Base-by-base conservation (phyloP, 2,329 filamentous ascomycete genomes). In the Xylaria sp. region DNA sequence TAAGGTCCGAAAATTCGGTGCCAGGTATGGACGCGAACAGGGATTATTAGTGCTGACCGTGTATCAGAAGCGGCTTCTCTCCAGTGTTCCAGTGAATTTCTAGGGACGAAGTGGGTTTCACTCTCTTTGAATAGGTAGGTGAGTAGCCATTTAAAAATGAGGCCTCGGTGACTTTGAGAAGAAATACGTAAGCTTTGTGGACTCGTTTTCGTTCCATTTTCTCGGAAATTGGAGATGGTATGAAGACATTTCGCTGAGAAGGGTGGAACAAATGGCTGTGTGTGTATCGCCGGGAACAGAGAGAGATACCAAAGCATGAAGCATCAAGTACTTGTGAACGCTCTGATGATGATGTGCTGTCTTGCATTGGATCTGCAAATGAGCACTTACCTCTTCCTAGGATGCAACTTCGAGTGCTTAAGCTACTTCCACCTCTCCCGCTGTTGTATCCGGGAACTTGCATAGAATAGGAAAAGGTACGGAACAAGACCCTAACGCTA, bases 361-460 rank as follows among this genome's bases (percentile, higher is more conserved):
- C 62, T 61, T 61, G 56, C 50, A 46, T 50, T 44, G 5, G 62
- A 68, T 51, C 23, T 62, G 55, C 41, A 61, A 51, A 10, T 13
- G 32, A 41, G 23, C 12, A 46, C 15, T 51, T 23, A 8, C 55
- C 20, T 28, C 25, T 41, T 15, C 32, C 4, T 65, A 44, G 20
- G 5, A 65, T 65, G 34, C 44, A 51, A 65, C 34, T 37, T 7
- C n/a, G 23, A 34, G 5, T 44, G 46, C 46, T 52, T 20, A 32
- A 37, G 55, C 34, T 18, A 34, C 10, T 59, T 60, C 55, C 8
- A 15, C 32, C 34, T 25, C 37, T 52, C 50, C 23, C 39, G 15
- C 10, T 46, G 39, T 46, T 46, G 25, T 10, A 46, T 50, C 18
- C 4, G 39, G 15, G 3, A 23, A n/a, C n/a, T 18, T 18, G 32